A percentile compares a stretch with the other conserved stretches of the same genome.
Evolutionary conservation across 805 yeast genomes (phyloP).

Genomic region (Wickerhamiella galacta): DNA sequence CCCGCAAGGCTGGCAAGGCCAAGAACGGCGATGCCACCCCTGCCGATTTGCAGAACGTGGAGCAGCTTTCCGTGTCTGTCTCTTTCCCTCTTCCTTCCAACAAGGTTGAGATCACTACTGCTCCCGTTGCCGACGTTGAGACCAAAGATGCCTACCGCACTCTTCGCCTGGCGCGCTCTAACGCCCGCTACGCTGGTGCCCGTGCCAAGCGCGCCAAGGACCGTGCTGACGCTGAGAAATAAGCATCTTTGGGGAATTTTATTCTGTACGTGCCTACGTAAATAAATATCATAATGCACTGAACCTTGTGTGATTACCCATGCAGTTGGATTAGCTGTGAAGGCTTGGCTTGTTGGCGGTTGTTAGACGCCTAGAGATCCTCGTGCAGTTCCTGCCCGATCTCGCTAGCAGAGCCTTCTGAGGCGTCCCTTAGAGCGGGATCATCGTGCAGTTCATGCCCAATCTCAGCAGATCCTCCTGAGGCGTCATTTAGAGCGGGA

Average conservation of each 20-base stretch:
- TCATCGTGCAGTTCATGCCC: no score
- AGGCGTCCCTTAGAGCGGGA: no score
- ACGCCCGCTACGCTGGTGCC: constrained; percentile 85
- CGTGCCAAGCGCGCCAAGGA: constrained; percentile 97
- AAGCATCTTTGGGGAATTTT: no score
- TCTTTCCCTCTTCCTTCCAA: constrained; percentile 86
- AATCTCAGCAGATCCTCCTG: no score
- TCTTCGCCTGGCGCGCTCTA: constrained; percentile 88
- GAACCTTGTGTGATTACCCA: not conserved
- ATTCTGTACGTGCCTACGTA: no score
- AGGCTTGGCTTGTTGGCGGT: no score
- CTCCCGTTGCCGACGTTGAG: constrained; percentile 65
- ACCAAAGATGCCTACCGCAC: constrained; percentile 80
- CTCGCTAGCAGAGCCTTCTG: no score
- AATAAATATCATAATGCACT: not conserved
- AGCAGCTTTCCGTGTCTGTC: constrained; percentile 51
- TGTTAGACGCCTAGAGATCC: no score
- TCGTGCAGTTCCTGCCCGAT: no score
- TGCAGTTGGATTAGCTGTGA: no score
- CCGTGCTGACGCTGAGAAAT: constrained; percentile 90
- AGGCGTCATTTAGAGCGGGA: no score
- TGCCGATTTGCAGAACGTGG: constrained; percentile 47
- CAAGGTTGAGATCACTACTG: constrained; percentile 55
- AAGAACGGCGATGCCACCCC: constrained; percentile 31
- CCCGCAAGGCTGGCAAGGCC: constrained; percentile 67